These are phyloP conservation scores for Sporothrix euskadiensis DNA, from an alignment of 2,329 filamentous ascomycete species.

Conservation along the genomic window DNA sequence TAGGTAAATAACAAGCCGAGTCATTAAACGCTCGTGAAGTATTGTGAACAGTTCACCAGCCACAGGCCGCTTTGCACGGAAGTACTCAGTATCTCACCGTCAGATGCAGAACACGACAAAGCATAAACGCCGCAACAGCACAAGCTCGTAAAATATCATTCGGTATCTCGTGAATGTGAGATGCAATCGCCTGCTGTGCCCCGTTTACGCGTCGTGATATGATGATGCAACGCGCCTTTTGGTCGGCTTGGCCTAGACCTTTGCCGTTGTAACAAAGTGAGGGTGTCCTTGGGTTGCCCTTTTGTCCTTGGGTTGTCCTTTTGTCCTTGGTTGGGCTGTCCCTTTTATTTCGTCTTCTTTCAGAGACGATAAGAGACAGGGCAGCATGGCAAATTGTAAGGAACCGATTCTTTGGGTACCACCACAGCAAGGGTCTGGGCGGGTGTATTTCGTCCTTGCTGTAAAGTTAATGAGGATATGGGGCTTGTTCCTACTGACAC, in stretches of 20 bases:
- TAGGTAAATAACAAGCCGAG: neutral
- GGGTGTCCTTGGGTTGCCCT: neutral
- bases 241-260: neutral
- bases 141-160: neutral
- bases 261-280: neutral
- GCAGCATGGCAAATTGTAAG: neutral
- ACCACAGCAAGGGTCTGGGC: neutral
- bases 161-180: neutral
- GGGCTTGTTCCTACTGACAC: neutral
- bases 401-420: conserved; percentile 13
- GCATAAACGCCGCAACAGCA: neutral
- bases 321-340: neutral
- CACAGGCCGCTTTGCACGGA: neutral
- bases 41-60: neutral
- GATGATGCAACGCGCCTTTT: neutral
- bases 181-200: conserved; percentile 12
- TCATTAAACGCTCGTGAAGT: too few relatives aligned
- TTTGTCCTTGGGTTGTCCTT: neutral
- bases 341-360: neutral
- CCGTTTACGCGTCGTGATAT: conserved; percentile 12
- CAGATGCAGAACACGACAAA: neutral
- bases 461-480: neutral
- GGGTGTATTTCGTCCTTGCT: neutral
- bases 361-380: neutral
- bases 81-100: neutral